Conservation (phyloP, 164 flowering plant species). For the Piper betle region DNA sequence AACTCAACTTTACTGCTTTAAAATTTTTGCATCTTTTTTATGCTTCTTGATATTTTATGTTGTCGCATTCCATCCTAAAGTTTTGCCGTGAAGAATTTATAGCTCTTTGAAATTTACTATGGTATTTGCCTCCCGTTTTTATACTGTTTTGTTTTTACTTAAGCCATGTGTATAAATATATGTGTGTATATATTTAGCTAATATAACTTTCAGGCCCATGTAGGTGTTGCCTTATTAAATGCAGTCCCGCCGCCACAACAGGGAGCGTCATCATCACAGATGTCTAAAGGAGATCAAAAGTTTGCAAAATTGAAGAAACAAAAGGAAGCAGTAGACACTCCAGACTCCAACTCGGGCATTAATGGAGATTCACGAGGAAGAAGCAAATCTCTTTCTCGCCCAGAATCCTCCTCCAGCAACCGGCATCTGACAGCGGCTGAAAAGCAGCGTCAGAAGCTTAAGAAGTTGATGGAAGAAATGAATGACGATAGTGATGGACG, state of each 20-base stretch:
- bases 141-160: neutral
- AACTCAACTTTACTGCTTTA: too few relatives aligned
- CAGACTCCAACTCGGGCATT: conserved; percentile 13
- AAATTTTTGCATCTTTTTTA: too few relatives aligned
- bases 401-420: conserved; percentile 31
- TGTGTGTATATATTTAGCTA: neutral
- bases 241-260: conserved; percentile 54
- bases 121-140: neutral
- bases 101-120: neutral
- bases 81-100: too few relatives aligned
- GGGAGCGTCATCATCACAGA: conserved; percentile 33
- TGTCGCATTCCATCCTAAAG: too few relatives aligned
- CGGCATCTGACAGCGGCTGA: conserved; percentile 68
- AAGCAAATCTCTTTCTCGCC: conserved; percentile 19
- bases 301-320: conserved; percentile 50
- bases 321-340: conserved; percentile 18
- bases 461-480: conserved; percentile 78
- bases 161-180: neutral
- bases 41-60: too few relatives aligned
- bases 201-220: conserved; percentile 58
- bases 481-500: conserved; percentile 87
- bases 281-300: conserved; percentile 42
- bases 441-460: conserved; percentile 56
- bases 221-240: conserved; percentile 88
- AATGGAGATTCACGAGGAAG: conserved; percentile 44